A percentile compares a stretch with the other conserved stretches of the same genome.
Evolutionary conservation across 176 grass and related monocot genomes (phyloP).

Genomic region (Oryza nivara): DNA sequence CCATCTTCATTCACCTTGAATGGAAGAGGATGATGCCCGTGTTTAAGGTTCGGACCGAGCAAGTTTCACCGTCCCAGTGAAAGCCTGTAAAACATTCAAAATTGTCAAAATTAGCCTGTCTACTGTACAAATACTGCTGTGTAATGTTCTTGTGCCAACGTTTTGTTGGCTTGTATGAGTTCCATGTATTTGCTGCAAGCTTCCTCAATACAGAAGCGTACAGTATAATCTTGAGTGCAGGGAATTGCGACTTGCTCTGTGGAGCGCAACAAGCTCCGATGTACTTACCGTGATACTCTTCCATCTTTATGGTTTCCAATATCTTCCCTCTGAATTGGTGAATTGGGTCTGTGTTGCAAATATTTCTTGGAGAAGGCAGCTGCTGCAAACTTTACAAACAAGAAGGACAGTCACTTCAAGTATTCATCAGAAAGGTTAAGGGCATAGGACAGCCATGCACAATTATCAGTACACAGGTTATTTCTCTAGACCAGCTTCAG

Average conservation of each 20-base stretch:
- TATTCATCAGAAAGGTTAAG: constrained; percentile 29
- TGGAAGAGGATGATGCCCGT: not conserved
- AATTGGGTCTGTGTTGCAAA: not conserved
- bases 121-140: not conserved
- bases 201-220: constrained; percentile 1
- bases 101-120: not conserved
- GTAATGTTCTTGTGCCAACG: constrained; percentile 22
- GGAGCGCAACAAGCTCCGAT: not conserved
- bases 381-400: constrained; percentile 41
- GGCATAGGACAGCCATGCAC: constrained; percentile 24
- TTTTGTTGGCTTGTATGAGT: constrained; percentile 19
- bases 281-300: constrained; percentile 19
- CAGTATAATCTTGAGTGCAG: constrained; percentile 26
- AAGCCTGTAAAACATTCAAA: not conserved
- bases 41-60: constrained; percentile 20
- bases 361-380: constrained; percentile 40
- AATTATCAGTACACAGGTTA: constrained; percentile 10
- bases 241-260: not conserved
- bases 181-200: not conserved
- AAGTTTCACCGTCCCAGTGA: not conserved
- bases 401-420: constrained; percentile 13
- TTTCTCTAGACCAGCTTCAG: not conserved
- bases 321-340: constrained; percentile 23
- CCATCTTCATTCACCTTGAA: constrained; percentile 4
- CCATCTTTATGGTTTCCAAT: constrained; percentile 33